Conservation (phyloP, 257 asterid species). For the Solanum lycopersicoides region DNA sequence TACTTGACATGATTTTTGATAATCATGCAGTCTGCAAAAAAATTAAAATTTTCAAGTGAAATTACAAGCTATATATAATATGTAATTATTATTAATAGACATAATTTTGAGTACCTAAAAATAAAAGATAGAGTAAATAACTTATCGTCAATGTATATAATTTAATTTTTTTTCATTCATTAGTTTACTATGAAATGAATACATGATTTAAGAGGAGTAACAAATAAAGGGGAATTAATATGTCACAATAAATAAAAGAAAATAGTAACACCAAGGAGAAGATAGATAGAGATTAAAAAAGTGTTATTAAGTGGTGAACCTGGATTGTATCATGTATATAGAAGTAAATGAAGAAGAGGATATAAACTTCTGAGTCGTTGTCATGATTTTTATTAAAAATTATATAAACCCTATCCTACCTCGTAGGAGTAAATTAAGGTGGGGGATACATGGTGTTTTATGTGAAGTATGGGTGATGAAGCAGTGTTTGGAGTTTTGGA, state of each 20-base stretch:
- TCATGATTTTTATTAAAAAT: too few species aligned
- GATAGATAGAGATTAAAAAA: background rate
- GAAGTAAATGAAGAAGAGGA: background rate
- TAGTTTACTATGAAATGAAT: background rate
- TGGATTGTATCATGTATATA: background rate
- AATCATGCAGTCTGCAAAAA: slow-evolving; percentile 22
- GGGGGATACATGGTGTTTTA: background rate
- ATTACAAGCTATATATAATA: background rate
- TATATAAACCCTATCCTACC: too few species aligned
- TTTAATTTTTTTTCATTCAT: background rate
- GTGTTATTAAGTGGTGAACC: background rate
- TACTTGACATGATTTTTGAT: slow-evolving; percentile 15
- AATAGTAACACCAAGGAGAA: too few species aligned
- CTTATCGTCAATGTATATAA: background rate
- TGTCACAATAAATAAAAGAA: too few species aligned
- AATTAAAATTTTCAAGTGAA: background rate
- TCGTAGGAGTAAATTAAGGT: too few species aligned
- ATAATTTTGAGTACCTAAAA: background rate
- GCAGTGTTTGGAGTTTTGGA: slow-evolving; percentile 29
- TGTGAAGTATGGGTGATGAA: slow-evolving; percentile 33
- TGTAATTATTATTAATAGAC: background rate
- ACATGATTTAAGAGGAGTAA: background rate
- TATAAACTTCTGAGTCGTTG: too few species aligned
- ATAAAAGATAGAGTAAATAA: background rate
- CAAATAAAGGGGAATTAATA: background rate